These are phyloP conservation scores for Chamaecyparis obtusa DNA, from an alignment of 75 land plant species.

Conservation along the genomic window DNA sequence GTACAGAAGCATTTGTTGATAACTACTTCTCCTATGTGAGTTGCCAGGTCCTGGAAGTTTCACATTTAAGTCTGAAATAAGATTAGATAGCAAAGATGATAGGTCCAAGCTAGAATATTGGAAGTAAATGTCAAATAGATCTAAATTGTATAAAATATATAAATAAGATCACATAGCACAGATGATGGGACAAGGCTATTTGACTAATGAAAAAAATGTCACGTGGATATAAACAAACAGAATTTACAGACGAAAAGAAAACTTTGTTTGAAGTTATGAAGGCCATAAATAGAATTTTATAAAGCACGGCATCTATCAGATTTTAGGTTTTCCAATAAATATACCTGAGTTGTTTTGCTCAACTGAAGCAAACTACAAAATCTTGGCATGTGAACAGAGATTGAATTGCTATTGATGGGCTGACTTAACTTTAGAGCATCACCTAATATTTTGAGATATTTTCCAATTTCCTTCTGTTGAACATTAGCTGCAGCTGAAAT, in stretches of 20 bases:
- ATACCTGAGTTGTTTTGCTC: conserved; percentile 86
- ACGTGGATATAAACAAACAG: background rate
- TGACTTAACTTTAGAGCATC: conserved; percentile 87
- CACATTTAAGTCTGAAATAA: background rate
- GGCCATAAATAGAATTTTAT: background rate
- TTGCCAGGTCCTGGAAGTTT: conserved; percentile 64
- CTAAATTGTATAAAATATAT: conserved; percentile 4
- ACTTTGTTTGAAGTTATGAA: background rate
- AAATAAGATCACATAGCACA: conserved; percentile 5
- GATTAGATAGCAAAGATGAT: conserved; percentile 10
- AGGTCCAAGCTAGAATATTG: background rate
- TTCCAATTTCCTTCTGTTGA: conserved; percentile 88
- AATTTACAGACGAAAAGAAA: background rate
- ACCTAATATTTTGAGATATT: conserved; percentile 80
- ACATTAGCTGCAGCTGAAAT: conserved; percentile 79
- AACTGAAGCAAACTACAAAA: conserved; percentile 86
- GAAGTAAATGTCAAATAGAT: background rate
- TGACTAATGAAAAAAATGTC: background rate
- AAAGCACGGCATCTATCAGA: conserved; percentile 2
- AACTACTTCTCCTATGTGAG: conserved; percentile 89
- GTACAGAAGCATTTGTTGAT: conserved; percentile 93
- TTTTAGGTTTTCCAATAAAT: too few relatives aligned
- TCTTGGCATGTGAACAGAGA: conserved; percentile 88
- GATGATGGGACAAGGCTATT: background rate
- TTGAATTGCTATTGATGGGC: conserved; percentile 88